Evolutionary conservation across 78 protist genomes (phyloP), one percentile per base, ranked within the genome.

Genomic region (Dictyostelium purpureum): DNA sequence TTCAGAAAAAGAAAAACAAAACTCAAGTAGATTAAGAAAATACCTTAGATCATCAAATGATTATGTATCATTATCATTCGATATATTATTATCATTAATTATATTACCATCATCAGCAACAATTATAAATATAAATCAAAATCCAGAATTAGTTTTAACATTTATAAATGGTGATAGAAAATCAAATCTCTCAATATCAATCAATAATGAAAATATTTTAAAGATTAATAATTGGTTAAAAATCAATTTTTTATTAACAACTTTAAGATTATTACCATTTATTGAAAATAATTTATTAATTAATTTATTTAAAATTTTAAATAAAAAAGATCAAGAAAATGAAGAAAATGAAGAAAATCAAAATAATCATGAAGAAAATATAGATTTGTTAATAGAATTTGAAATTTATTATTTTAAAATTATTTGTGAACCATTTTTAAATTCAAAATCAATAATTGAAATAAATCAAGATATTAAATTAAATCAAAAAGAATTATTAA

Each of bases 121-220:
- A 14, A 63, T 63, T 4, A 16, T 24, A 6, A 6, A 18, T 24
- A 24, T 19, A 10, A 42, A 69, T 35, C 33, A 69, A 37, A 67
- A 38, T 38, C 42, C 31, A 38, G 51, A 38, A 42, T 6, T 69
- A 16, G 26, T 40, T 31, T 69, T 69, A 31, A 69, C 76, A 69
- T 69, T 69, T 69, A 69, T 69, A 19, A 69, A 69, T 69, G 76
- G 56, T 24, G 76, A 69, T 69, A 35, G 52, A 69, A 69, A 69
- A 69, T 35, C 71, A 63, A 33, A 33, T 63, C 42, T 63, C 6
- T 12, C 12, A 33, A 63, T 69, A 31, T 37, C 35, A 69, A 9
- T 40, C 2, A 6, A 40, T 4, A 71, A 45, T 71, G 54, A 45
- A n/a, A 45, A 71, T 47, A 10, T 14, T 26, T 16, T 26, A 21